Evolutionary conservation across 2,329 filamentous ascomycete genomes (phyloP), one percentile per base, ranked within the genome.

Genomic region (Exutisphaerella laricina): DNA sequence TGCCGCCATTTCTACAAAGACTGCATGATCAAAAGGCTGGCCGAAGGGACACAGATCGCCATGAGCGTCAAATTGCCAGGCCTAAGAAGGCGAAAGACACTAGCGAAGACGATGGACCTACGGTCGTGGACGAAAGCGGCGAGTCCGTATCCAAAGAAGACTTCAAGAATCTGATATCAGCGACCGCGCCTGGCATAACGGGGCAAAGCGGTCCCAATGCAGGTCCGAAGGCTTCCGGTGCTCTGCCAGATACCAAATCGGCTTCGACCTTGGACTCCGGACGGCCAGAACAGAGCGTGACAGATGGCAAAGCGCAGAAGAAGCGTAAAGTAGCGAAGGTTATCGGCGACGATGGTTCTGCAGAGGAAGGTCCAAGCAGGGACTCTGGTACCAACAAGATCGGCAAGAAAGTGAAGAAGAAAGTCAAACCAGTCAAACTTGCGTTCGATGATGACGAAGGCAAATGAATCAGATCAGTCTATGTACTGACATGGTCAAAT

Each of bases 61-160:
- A 70, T 58, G 71, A 70, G 48, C 61, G 62, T 4, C 64, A 63
- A 7, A 55, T 70, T 16, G 65, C 69, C 8, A 65, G 70, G 38
- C 70, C 70, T 34, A 70, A 66, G 54, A 76, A 57, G 56, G 63
- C 50, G 12, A 77, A 70, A 46, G 80, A 82, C 53, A 81, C 82
- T 29, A 80, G 88, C 47, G 84, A 83, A 9, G 85, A 90, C 54
- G 85, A 90, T 61, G 82, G 74, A 37, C 86, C 86, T 0, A 73
- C 87, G 0, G 78, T 92, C 3, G 78, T 90, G 53, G 85, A 88
- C 59, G 72, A 76, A 4, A 84, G 79, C 37, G 83, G 86, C 41
- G 74, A 82, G 21, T 74, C 82, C 34, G 64, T 66, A 53, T 78
- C 55, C 49, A 74, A 67, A 56, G 67, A 66, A n/a, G 70, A 75